phyloP scores from a whole-genome alignment of 495 filamentous ascomycete species.

The Wilcoxina mikolae region DNA sequence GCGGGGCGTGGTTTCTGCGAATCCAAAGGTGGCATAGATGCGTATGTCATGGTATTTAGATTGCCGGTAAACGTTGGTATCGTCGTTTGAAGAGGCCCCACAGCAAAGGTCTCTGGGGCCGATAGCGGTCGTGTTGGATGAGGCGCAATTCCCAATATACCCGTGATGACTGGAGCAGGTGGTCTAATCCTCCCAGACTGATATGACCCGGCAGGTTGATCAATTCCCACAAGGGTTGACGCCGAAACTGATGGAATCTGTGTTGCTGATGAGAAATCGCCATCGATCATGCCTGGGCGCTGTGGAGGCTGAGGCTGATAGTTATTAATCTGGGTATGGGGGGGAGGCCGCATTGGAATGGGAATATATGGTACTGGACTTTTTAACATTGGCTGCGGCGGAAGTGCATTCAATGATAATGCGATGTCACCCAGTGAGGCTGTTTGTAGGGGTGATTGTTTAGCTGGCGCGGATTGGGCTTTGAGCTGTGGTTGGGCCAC shows the following conservation, averaged over 20 bases:
- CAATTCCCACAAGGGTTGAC: background rate
- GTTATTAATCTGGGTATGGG: background rate
- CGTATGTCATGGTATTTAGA: background rate
- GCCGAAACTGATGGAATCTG: background rate
- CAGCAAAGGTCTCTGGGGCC: constrained; percentile 68
- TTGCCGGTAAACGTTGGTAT: constrained; percentile 78
- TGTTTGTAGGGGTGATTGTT: constrained; percentile 42
- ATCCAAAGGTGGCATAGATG: background rate
- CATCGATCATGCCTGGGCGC: background rate
- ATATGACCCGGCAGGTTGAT: background rate
- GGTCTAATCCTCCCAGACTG: constrained; percentile 31
- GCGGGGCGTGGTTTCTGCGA: background rate
- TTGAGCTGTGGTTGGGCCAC: no score
- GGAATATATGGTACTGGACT: constrained; percentile 41
- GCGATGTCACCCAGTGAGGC: constrained; percentile 54
- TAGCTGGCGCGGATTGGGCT: constrained; percentile 20
- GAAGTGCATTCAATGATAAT: constrained; percentile 59
- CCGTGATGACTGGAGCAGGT: constrained; percentile 48
- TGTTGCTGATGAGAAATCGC: background rate
- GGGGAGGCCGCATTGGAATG: constrained; percentile 3
- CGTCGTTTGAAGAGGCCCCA: constrained; percentile 53
- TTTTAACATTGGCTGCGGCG: constrained; percentile 57
- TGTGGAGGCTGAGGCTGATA: background rate
- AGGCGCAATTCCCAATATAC: constrained; percentile 58
- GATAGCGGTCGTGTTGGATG: constrained; percentile 75